A percentile compares a stretch with the other conserved stretches of the same genome.
Evolutionary conservation across 345 rosid species (phyloP).

Genomic region (Linum tenue): DNA sequence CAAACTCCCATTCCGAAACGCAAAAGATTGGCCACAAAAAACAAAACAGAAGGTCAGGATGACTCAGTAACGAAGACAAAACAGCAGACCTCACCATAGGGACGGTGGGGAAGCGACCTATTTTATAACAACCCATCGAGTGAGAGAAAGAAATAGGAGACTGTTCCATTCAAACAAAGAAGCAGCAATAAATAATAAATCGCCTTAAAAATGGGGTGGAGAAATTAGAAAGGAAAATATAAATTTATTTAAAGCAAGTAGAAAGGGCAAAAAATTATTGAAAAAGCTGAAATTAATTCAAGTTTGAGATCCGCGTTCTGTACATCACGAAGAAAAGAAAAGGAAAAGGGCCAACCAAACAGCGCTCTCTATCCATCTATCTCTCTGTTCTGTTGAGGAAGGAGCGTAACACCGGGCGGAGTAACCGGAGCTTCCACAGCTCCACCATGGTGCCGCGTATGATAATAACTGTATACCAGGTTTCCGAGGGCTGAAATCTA

Average conservation of each 20-base stretch:
- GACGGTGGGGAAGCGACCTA: too few relatives aligned
- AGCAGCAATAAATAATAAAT: background rate
- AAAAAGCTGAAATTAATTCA: slow-evolving; percentile 31
- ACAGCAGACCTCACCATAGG: too few relatives aligned
- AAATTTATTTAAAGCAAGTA: background rate
- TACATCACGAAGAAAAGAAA: slow-evolving; percentile 3
- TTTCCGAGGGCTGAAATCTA: slow-evolving; percentile 5
- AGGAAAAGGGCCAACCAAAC: background rate
- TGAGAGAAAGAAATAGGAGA: background rate
- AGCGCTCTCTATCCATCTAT: too few relatives aligned
- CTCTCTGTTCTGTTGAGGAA: background rate
- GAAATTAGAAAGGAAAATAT: background rate
- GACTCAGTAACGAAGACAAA: background rate
- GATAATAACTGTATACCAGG: background rate
- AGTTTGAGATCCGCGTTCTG: slow-evolving; percentile 32
- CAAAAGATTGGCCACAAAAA: too few relatives aligned
- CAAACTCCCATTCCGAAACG: too few relatives aligned
- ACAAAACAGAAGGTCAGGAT: too few relatives aligned
- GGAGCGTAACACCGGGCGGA: background rate
- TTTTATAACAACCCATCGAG: too few relatives aligned
- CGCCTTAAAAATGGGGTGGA: background rate
- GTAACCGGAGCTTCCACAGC: background rate
- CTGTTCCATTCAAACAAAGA: slow-evolving; percentile 1
- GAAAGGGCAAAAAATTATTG: background rate
- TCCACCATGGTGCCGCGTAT: slow-evolving; percentile 2